phyloP scores from a whole-genome alignment of 306 rosid genomes.

The Nissolia schottii region DNA sequence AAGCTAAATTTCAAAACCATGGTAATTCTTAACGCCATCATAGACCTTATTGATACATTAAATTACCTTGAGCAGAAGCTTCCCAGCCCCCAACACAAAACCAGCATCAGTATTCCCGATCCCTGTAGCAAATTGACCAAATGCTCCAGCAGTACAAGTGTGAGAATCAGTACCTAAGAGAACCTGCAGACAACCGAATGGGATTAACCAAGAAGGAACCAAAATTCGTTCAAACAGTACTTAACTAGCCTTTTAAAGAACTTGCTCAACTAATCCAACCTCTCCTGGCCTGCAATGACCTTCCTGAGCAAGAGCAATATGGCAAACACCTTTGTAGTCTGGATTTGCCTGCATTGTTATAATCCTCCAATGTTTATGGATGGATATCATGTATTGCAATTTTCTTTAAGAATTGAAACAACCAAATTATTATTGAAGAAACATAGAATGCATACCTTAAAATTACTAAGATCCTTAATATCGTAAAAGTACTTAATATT shows the following conservation, averaged over 20 bases:
- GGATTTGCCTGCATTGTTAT: conserved; percentile 76
- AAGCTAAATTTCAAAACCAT: neutral
- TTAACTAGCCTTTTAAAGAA: neutral
- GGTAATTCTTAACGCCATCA: neutral
- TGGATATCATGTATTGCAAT: neutral
- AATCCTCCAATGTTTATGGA: neutral
- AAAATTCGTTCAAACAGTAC: neutral
- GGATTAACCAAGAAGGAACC: conserved; percentile 19
- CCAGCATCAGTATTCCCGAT: conserved; percentile 96
- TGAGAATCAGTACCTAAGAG: conserved; percentile 97
- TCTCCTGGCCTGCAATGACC: conserved; percentile 99
- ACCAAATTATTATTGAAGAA: neutral
- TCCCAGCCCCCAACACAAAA: conserved; percentile 86
- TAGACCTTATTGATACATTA: neutral
- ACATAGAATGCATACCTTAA: conserved; percentile 50
- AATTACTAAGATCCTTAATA: conserved; percentile 83
- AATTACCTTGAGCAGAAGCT: conserved; percentile 80
- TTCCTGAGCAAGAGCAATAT: conserved; percentile 96
- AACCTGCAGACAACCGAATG: conserved; percentile 43
- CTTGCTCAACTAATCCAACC: conserved; percentile 43
- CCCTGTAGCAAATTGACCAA: conserved; percentile 98
- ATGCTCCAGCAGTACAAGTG: conserved; percentile 97
- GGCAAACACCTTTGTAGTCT: conserved; percentile 97
- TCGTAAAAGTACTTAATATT: conserved; percentile 93
- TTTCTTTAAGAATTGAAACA: neutral